Evolutionary conservation across 768 basidiomycete genomes (phyloP), one percentile per base, ranked within the genome.

Genomic region (Calocera viscosa): DNA sequence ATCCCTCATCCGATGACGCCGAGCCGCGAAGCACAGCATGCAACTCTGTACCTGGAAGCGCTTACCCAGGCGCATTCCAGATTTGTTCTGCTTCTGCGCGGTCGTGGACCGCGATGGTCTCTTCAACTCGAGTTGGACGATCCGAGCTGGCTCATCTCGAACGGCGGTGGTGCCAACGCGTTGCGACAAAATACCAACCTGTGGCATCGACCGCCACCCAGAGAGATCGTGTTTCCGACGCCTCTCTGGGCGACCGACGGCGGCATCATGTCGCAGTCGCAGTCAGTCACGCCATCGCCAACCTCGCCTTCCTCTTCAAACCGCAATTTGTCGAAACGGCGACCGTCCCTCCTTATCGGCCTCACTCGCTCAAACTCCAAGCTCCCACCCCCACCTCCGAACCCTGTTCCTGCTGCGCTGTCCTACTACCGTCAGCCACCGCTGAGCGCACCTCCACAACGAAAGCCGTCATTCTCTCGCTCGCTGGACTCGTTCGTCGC

Each of bases 141-240:
- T 60, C 53, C 53, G 26, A 60, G 53, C 53, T 60, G 53, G 53
- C 53, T 60, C 30, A 22, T 60, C 10, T 60, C 53, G 53, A 60
- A 60, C 22, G 53, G 53, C 19, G 53, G 53, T 28, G 53, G 53
- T 32, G 53, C 53, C 53, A 60, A 60, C 30, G 53, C 53, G 26
- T 60, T 60, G 53, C 53, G 53, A 26, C 53, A 60, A 32, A 60
- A 60, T 60, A 32, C 26, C 24, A 26, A 60, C 30, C 2, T 60
- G 53, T 60, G 53, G 53, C 53, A 60, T 30, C 53, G 53, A 28
- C 26, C 26, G 14, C 53, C 53, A 8, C 53, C 53, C 26, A 14
- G 53, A 32, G 53, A 60, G 30, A 60, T 60, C 24, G 53, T 60
- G 14, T 60, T 60, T 22, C 53, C 53, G 14, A 19, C 26, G 2